phyloP scores from a whole-genome alignment of 495 filamentous ascomycete species.

The Penicillium fimorum region DNA sequence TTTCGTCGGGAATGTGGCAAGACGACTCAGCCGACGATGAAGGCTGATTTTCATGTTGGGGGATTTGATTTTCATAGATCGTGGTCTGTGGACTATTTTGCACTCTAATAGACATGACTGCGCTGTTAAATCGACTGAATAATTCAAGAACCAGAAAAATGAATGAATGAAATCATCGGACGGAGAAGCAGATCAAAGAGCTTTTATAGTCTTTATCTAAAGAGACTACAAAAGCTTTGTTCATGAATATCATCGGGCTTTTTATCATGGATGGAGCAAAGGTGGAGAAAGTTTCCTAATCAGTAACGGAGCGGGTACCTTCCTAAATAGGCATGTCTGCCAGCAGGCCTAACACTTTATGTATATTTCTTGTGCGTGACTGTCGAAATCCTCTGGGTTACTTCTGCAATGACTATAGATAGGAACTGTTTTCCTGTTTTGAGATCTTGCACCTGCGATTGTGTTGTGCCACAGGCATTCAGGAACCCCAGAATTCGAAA shows the following conservation, averaged over 20 bases:
- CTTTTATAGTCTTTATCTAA: not conserved
- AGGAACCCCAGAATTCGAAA: too few relatives aligned
- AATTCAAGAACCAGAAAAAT: not conserved
- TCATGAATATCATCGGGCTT: not conserved
- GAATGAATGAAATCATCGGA: not conserved
- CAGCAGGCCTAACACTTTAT: not conserved
- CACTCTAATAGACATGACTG: conserved; percentile 1
- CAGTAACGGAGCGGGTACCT: not conserved
- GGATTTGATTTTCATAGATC: not conserved
- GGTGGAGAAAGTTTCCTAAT: conserved; percentile 1
- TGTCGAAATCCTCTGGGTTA: too few relatives aligned
- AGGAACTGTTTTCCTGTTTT: too few relatives aligned
- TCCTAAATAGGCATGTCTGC: conserved; percentile 1
- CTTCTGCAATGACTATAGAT: too few relatives aligned
- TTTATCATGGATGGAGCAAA: not conserved
- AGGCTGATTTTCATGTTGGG: not conserved
- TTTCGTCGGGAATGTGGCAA: not conserved
- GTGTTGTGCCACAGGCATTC: too few relatives aligned
- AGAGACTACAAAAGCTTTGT: not conserved
- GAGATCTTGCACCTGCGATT: too few relatives aligned
- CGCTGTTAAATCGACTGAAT: not conserved
- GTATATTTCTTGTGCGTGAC: not conserved
- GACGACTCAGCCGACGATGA: not conserved
- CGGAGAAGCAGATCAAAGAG: not conserved
- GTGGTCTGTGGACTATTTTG: not conserved